Percentiles rank a stretch among this genome's conserved stretches.
These are phyloP conservation scores for Globisporangium okanoganense DNA, from an alignment of 352 stramenopile genomes.

Conservation along the genomic window DNA sequence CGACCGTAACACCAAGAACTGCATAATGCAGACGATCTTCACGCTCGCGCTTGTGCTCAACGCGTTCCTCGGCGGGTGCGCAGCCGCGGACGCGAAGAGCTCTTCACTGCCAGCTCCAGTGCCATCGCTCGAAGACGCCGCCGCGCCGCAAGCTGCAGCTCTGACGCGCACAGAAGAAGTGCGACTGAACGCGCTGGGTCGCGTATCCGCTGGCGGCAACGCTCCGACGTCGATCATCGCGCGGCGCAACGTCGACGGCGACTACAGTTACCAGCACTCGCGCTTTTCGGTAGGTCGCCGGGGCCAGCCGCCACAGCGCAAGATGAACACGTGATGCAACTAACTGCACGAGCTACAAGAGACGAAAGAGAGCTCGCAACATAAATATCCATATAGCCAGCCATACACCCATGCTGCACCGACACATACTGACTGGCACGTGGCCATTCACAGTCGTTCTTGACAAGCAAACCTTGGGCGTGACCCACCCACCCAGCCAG, in stretches of 20 bases:
- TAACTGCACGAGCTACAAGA: background rate
- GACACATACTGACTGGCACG: no score
- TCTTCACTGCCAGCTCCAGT: background rate
- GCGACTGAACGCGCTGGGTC: background rate
- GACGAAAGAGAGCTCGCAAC: no score
- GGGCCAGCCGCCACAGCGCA: constrained; percentile 1
- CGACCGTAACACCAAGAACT: background rate
- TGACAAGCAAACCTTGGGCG: no score
- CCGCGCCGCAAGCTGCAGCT: background rate
- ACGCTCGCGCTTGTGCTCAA: constrained; percentile 37
- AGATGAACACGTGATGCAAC: constrained; percentile 4
- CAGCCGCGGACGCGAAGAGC: background rate
- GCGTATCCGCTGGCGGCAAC: background rate
- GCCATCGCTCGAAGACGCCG: background rate
- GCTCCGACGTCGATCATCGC: background rate
- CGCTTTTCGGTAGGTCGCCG: background rate
- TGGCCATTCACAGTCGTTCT: no score
- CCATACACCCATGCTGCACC: no score
- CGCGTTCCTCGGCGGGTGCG: constrained; percentile 14
- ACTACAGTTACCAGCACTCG: constrained; percentile 6
- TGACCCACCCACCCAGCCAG: no score
- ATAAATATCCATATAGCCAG: no score
- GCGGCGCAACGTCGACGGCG: constrained; percentile 1
- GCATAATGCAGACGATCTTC: constrained; percentile 37
- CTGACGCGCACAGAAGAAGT: background rate